phyloP scores from a whole-genome alignment of 2,329 filamentous ascomycete genomes.

The Akanthomyces lecanii region DNA sequence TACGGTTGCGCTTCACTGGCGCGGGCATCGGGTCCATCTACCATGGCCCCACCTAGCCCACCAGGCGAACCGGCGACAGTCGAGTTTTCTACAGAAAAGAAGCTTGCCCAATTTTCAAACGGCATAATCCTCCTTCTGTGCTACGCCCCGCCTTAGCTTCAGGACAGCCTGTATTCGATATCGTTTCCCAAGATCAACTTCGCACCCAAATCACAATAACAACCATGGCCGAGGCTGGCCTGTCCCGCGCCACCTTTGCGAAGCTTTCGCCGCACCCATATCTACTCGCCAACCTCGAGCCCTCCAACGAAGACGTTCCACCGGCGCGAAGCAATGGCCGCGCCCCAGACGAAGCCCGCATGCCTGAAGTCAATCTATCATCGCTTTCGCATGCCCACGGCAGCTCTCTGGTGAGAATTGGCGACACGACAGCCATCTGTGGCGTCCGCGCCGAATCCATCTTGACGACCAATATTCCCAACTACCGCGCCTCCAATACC shows the following conservation, averaged over 20 bases:
- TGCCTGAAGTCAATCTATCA: conserved; percentile 72
- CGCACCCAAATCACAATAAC: conserved; percentile 23
- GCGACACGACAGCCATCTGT: conserved; percentile 92
- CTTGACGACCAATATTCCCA: conserved; percentile 67
- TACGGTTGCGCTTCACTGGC: no score
- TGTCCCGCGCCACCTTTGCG: conserved; percentile 69
- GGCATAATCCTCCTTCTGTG: background rate
- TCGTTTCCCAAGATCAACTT: background rate
- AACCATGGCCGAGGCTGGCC: conserved; percentile 35
- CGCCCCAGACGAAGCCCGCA: conserved; percentile 61
- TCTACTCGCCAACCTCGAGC: conserved; percentile 81
- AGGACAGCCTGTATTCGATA: background rate
- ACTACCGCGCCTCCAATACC: conserved; percentile 47
- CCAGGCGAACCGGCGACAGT: background rate
- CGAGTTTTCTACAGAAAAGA: background rate
- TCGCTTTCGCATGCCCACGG: conserved; percentile 87
- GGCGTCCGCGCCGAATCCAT: conserved; percentile 86
- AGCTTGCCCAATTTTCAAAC: conserved; percentile 3
- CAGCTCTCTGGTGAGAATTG: conserved; percentile 80
- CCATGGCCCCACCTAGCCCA: background rate
- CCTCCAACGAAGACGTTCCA: conserved; percentile 41
- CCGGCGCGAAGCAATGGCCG: conserved; percentile 80
- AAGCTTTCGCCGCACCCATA: conserved; percentile 86
- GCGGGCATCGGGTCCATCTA: no score
- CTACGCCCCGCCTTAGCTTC: background rate